Percentiles rank a stretch among this genome's conserved stretches.
Conservation (phyloP, 768 basidiomycete genomes). For the Podaxis rugospora region DNA sequence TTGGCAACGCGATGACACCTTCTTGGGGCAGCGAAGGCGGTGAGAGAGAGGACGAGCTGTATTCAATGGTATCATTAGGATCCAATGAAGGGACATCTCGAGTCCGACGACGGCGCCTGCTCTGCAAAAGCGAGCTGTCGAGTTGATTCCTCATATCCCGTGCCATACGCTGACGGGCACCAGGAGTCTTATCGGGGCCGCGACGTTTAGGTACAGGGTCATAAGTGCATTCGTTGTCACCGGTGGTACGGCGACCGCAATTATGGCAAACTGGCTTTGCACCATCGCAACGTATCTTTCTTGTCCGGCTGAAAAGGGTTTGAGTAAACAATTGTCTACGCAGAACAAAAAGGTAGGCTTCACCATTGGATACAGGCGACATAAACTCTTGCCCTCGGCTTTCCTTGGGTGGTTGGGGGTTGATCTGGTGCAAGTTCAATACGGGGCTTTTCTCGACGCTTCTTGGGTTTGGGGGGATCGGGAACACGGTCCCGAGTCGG, state of each 20-base stretch:
- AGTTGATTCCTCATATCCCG: slow-evolving; percentile 34
- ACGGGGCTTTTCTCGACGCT: slow-evolving; percentile 51
- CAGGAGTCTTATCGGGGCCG: slow-evolving; percentile 77
- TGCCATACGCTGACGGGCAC: slow-evolving; percentile 64
- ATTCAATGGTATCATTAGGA: background rate
- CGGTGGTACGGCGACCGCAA: slow-evolving; percentile 50
- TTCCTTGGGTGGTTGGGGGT: slow-evolving; percentile 80
- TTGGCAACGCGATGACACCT: background rate
- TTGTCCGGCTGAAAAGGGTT: slow-evolving; percentile 48
- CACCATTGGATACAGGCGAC: slow-evolving; percentile 80
- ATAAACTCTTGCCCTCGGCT: slow-evolving; percentile 67
- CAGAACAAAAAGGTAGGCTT: slow-evolving; percentile 16
- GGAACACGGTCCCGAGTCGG: background rate
- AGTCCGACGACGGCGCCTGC: slow-evolving; percentile 31
- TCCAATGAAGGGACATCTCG: slow-evolving; percentile 10
- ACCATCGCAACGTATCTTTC: slow-evolving; percentile 83
- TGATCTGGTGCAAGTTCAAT: slow-evolving; percentile 73
- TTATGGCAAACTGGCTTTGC: slow-evolving; percentile 75
- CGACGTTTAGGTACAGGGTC: slow-evolving; percentile 72
- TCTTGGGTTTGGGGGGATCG: slow-evolving; percentile 26
- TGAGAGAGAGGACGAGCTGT: slow-evolving; percentile 3
- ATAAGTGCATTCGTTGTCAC: slow-evolving; percentile 53
- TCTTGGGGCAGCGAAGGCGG: background rate
- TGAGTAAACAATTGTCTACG: background rate
- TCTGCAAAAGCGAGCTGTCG: slow-evolving; percentile 21